These are phyloP conservation scores for Elymus sibiricus DNA, from an alignment of 176 grass and related monocot genomes.

Conservation along the genomic window DNA sequence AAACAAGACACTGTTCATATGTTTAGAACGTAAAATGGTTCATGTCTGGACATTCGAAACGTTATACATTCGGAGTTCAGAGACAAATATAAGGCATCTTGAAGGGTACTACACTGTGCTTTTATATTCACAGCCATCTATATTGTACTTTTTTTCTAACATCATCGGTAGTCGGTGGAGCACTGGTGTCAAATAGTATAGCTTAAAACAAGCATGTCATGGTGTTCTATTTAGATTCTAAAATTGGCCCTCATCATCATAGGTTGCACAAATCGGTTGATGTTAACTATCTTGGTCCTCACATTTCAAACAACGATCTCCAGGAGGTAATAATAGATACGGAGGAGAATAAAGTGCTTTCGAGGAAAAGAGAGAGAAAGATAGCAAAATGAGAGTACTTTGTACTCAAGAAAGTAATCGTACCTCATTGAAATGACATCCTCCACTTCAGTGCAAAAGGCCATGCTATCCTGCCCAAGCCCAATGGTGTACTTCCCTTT, in stretches of 20 bases:
- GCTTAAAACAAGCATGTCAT: not conserved
- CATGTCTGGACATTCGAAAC: not conserved
- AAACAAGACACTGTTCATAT: not conserved
- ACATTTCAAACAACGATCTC: not conserved
- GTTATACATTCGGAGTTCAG: not conserved
- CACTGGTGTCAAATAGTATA: not conserved
- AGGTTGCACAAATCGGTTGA: not conserved
- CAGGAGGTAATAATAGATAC: not conserved
- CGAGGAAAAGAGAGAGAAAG: not conserved
- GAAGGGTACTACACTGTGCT: not conserved
- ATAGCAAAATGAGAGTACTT: not conserved
- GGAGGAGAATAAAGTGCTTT: not conserved
- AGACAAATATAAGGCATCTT: not conserved
- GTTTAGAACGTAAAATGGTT: not conserved
- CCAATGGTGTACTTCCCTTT: slow-evolving; percentile 89
- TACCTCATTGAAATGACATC: slow-evolving; percentile 92
- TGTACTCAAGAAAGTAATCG: not conserved
- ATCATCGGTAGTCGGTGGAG: not conserved
- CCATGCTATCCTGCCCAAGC: slow-evolving; percentile 83
- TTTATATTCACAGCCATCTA: not conserved
- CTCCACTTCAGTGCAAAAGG: slow-evolving; percentile 73
- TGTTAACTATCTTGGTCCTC: not conserved
- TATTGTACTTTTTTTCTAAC: not conserved
- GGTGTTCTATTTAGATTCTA: not conserved
- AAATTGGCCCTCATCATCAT: not conserved